These are phyloP conservation scores for Daedaleopsis sinensis DNA, from an alignment of 768 basidiomycete species.

Conservation along the genomic window DNA sequence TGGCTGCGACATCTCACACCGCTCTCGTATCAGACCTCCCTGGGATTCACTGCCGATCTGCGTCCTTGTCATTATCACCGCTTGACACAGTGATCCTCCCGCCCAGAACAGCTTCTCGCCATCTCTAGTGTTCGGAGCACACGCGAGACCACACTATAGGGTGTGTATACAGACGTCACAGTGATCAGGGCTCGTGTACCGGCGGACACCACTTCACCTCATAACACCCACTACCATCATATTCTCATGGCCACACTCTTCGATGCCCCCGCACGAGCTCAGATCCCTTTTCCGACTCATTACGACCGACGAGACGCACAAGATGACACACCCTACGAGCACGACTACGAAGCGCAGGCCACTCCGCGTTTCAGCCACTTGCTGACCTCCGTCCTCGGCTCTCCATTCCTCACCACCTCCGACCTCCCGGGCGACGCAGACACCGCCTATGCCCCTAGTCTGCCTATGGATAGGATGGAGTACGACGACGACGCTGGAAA, in stretches of 20 bases:
- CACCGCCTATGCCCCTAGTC: conserved; percentile 13
- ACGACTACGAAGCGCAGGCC: conserved; percentile 9
- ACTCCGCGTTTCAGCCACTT: conserved; percentile 35
- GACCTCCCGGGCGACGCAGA: conserved; percentile 28
- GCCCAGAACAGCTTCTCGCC: no score
- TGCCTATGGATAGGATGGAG: conserved; percentile 8
- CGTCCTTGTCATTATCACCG: no score
- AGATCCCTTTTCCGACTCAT: conserved; percentile 16
- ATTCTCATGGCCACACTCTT: conserved; percentile 5
- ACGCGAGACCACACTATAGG: no score
- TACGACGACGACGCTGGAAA: conserved; percentile 18
- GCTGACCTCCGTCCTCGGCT: conserved; percentile 39
- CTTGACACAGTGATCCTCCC: no score
- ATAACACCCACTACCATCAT: no score
- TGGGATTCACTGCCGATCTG: no score
- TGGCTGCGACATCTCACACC: no score
- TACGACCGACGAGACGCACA: conserved; percentile 5
- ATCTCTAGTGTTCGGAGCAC: no score
- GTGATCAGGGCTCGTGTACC: no score
- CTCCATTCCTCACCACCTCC: conserved; percentile 34
- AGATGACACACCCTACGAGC: neutral
- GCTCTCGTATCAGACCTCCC: no score
- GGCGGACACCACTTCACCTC: no score
- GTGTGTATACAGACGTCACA: no score
- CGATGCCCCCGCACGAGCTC: neutral